Evolutionary conservation across 1,139 yeast species (phyloP).

Genomic region (Geotrichum fermentans): DNA sequence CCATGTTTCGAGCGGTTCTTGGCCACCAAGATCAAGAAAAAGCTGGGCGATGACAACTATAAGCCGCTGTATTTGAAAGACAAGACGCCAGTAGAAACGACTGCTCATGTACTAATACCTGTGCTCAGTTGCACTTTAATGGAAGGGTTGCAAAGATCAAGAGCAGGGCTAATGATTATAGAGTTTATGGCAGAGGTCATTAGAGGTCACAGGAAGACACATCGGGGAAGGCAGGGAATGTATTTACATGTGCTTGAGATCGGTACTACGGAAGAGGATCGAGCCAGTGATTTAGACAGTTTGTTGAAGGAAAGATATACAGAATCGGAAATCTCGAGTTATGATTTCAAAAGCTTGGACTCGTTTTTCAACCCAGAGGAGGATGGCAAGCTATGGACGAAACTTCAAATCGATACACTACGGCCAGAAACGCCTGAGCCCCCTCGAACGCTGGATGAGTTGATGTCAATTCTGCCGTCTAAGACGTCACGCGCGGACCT

Average conservation of each 20-base stretch:
- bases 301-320: constrained; percentile 7
- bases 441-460: background rate
- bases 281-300: background rate
- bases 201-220: constrained; percentile 54
- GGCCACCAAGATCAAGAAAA: constrained; percentile 17
- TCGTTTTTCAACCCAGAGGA: constrained; percentile 1
- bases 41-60: constrained; percentile 17
- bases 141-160: background rate
- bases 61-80: constrained; percentile 16
- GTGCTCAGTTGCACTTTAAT: constrained; percentile 7
- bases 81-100: constrained; percentile 12
- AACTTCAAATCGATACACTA: constrained; percentile 7
- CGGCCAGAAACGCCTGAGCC: background rate
- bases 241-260: constrained; percentile 52
- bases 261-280: constrained; percentile 32
- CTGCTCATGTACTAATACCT: constrained; percentile 18
- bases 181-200: constrained; percentile 62
- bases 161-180: constrained; percentile 39
- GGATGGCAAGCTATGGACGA: background rate
- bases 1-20: constrained; percentile 20
- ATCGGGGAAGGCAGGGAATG: constrained; percentile 67
- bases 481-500: constrained; percentile 47
- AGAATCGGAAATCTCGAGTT: constrained; percentile 7
- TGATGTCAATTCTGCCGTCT: constrained; percentile 13
- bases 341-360: background rate